phyloP scores from a whole-genome alignment of 306 rosid genomes.

The Citrullus mucosospermus region DNA sequence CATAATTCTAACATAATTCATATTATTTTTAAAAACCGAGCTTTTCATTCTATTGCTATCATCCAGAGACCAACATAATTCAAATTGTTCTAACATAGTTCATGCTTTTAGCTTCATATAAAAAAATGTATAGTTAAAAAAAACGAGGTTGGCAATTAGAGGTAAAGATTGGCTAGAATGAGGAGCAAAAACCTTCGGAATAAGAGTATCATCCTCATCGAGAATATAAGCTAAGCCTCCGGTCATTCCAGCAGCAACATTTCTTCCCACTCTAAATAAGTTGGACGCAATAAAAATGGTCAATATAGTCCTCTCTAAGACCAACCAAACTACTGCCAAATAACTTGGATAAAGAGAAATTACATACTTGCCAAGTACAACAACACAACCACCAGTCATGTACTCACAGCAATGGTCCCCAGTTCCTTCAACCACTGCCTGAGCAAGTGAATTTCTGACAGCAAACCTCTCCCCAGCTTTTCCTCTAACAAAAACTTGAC shows the following conservation, averaged over 20 bases:
- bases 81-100: no score
- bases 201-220: slow-evolving; percentile 73
- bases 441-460: slow-evolving; percentile 92
- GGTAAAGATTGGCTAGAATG: neutral
- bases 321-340: neutral
- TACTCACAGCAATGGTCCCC: slow-evolving; percentile 97
- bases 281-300: slow-evolving; percentile 9
- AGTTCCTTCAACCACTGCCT: slow-evolving; percentile 96
- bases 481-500: slow-evolving; percentile 87
- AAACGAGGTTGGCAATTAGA: neutral
- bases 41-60: no score
- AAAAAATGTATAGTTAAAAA: neutral
- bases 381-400: slow-evolving; percentile 98
- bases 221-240: slow-evolving; percentile 96
- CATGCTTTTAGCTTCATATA: neutral
- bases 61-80: neutral
- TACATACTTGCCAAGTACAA: slow-evolving; percentile 91
- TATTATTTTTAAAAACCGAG: no score
- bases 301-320: neutral
- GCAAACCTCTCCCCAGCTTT: slow-evolving; percentile 97
- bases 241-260: slow-evolving; percentile 99
- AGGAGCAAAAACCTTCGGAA: slow-evolving; percentile 65
- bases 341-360: slow-evolving; percentile 12
- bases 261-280: slow-evolving; percentile 89
- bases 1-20: neutral